Evolutionary conservation across 1,284 basidiomycete genomes (phyloP).

Genomic region (Dichomitus squalens): DNA sequence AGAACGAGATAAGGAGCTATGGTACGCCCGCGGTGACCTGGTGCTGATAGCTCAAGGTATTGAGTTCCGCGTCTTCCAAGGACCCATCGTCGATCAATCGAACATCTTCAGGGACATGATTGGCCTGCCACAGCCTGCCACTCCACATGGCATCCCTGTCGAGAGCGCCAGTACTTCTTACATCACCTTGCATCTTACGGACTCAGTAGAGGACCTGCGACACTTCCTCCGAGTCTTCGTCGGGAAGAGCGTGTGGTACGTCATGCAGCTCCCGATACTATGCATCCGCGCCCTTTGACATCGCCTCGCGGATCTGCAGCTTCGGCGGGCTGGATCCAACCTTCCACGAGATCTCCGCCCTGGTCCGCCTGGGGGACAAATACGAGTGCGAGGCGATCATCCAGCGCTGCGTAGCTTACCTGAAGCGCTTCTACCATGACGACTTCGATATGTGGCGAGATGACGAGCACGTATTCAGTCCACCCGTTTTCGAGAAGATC

Average conservation of each 20-base stretch:
- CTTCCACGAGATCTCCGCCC: conserved; percentile 15
- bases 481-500: conserved; percentile 5
- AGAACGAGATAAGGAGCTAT: not conserved
- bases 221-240: conserved; percentile 9
- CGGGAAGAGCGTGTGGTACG: conserved; percentile 1
- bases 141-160: too few species aligned
- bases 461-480: conserved; percentile 4
- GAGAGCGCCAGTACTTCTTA: not conserved
- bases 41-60: not conserved
- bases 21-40: not conserved
- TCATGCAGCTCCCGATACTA: not conserved
- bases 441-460: conserved; percentile 8
- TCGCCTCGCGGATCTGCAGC: not conserved
- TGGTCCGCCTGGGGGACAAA: conserved; percentile 20
- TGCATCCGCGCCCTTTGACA: not conserved
- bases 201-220: conserved; percentile 12
- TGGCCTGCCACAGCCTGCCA: conserved; percentile 14
- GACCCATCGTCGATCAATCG: not conserved
- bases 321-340: conserved; percentile 2
- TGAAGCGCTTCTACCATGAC: conserved; percentile 11
- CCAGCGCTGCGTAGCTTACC: conserved; percentile 8
- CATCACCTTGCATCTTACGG: conserved; percentile 10
- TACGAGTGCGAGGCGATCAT: conserved; percentile 15
- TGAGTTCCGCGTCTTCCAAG: not conserved
- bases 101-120: conserved; percentile 26